These are phyloP conservation scores for Begonia masoniana DNA, from an alignment of 306 rosid species.

Conservation along the genomic window DNA sequence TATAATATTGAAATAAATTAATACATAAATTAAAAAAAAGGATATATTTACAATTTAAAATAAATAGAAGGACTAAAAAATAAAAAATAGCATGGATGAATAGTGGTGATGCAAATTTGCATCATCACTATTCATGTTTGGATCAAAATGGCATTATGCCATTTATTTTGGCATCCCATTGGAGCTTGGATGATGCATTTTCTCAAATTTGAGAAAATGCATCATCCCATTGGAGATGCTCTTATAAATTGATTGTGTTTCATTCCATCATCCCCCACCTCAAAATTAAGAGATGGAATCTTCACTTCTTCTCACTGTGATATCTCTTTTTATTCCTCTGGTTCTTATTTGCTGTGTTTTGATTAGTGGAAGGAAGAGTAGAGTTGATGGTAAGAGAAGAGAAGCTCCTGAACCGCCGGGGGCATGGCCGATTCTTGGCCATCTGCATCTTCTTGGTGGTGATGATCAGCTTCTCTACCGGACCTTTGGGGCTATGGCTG, in stretches of 20 bases:
- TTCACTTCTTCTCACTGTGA: background rate
- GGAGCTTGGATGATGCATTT: no score
- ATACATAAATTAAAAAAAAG: no score
- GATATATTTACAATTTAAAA: no score
- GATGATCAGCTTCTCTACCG: conserved; percentile 28
- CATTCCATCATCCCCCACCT: background rate
- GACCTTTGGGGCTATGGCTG: conserved; percentile 36
- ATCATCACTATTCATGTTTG: no score
- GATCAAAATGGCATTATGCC: no score
- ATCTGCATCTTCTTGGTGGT: conserved; percentile 38
- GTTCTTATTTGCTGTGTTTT: conserved; percentile 7
- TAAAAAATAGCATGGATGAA: no score
- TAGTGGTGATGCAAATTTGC: no score
- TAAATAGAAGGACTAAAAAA: no score
- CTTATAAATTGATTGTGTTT: background rate
- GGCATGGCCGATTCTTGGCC: conserved; percentile 41
- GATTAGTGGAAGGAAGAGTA: background rate
- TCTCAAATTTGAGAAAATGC: no score
- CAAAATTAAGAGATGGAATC: background rate
- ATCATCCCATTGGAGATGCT: no score
- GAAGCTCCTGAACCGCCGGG: conserved; percentile 28
- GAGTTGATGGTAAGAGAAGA: background rate
- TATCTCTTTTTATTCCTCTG: conserved; percentile 7
- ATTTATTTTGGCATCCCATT: no score
- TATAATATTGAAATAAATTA: no score